These are phyloP conservation scores for Gossypium davidsonii DNA, from an alignment of 441 rosid genomes.

Conservation along the genomic window DNA sequence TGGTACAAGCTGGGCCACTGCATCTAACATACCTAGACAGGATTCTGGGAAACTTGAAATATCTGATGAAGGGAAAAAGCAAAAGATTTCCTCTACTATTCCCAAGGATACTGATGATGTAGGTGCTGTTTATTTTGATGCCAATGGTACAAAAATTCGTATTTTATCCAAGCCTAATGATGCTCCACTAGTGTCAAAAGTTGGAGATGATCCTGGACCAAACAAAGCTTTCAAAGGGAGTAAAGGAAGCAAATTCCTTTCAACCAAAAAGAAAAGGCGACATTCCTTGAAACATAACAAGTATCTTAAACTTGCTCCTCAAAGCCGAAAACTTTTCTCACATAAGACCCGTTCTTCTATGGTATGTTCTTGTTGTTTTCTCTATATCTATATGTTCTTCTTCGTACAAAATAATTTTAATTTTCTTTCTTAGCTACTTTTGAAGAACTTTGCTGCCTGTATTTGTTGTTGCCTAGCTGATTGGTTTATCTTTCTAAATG, in stretches of 20 bases:
- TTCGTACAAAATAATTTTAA: background rate
- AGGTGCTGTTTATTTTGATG: constrained; percentile 86
- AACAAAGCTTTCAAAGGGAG: constrained; percentile 41
- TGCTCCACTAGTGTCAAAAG: constrained; percentile 26
- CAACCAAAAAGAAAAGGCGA: constrained; percentile 47
- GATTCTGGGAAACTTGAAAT: constrained; percentile 38
- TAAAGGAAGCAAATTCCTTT: constrained; percentile 37
- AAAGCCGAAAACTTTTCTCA: constrained; percentile 40
- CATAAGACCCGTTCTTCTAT: constrained; percentile 39
- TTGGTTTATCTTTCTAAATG: background rate
- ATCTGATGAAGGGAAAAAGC: constrained; percentile 41
- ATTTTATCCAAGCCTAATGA: constrained; percentile 61
- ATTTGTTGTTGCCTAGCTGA: background rate
- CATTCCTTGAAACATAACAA: constrained; percentile 42
- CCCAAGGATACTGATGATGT: constrained; percentile 49
- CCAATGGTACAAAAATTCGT: constrained; percentile 71
- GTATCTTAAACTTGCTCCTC: constrained; percentile 45
- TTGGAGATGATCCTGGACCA: constrained; percentile 32
- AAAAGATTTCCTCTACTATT: constrained; percentile 28
- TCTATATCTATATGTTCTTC: constrained; percentile 1
- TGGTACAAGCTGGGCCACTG: constrained; percentile 67
- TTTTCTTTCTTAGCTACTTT: background rate
- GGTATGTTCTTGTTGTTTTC: constrained; percentile 38
- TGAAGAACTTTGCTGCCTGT: background rate
- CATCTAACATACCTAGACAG: constrained; percentile 40